phyloP scores from a whole-genome alignment of 2,329 filamentous ascomycete species.

The Pezizomycotina sp. region DNA sequence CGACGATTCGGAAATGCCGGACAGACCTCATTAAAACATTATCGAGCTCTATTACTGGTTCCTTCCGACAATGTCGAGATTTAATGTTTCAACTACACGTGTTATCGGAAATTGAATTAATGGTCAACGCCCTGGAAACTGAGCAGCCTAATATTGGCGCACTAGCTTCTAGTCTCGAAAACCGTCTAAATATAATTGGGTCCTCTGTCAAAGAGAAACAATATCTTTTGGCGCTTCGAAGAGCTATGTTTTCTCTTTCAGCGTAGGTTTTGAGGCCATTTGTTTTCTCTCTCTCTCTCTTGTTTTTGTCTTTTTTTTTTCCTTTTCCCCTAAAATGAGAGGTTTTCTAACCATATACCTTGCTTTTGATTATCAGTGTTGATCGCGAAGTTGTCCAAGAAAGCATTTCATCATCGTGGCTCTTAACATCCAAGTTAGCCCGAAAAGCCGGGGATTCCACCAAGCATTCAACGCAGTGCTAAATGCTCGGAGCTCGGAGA shows the following conservation, averaged over 20 bases:
- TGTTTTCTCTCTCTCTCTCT: no score
- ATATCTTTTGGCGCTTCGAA: slow-evolving; percentile 69
- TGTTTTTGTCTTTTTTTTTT: slow-evolving; percentile 1
- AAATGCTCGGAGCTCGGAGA: slow-evolving; percentile 74
- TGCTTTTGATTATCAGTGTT: no score
- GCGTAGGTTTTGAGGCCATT: slow-evolving; percentile 38
- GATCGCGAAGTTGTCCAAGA: slow-evolving; percentile 43
- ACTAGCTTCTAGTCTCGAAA: slow-evolving; percentile 39
- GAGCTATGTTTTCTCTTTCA: slow-evolving; percentile 71
- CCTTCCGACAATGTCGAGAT: slow-evolving; percentile 69
- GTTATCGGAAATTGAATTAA: slow-evolving; percentile 62
- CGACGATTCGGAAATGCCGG: slow-evolving; percentile 47
- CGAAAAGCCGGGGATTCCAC: slow-evolving; percentile 66
- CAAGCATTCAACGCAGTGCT: slow-evolving; percentile 90
- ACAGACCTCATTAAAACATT: slow-evolving; percentile 56
- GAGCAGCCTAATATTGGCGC: slow-evolving; percentile 11
- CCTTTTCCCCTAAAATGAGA: not conserved
- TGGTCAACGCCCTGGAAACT: slow-evolving; percentile 4
- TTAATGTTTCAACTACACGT: slow-evolving; percentile 74
- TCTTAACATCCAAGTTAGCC: slow-evolving; percentile 68
- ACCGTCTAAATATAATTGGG: slow-evolving; percentile 74
- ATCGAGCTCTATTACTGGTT: slow-evolving; percentile 59
- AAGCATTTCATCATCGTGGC: slow-evolving; percentile 70
- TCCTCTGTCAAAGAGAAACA: slow-evolving; percentile 87
- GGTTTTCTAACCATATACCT: no score